These are phyloP conservation scores for Hyphodiscus hymeniophilus DNA, from an alignment of 495 filamentous ascomycete genomes.

Conservation along the genomic window DNA sequence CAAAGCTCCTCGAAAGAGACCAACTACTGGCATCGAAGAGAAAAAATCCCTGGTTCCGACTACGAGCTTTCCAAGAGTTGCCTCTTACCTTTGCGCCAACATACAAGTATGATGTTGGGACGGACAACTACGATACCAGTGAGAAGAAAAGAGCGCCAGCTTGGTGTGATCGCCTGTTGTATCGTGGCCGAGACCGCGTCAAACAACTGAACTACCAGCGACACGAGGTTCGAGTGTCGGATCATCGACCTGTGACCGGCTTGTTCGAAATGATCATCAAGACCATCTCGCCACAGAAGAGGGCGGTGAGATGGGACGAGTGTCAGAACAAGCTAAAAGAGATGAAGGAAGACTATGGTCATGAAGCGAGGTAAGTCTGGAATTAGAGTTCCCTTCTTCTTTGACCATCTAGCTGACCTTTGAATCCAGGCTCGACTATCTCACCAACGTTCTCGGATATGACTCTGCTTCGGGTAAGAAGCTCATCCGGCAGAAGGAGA, in stretches of 20 bases:
- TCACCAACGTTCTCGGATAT: conserved; percentile 17
- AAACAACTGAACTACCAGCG: conserved; percentile 81
- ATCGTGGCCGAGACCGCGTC: conserved; percentile 73
- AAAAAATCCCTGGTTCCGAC: conserved; percentile 79
- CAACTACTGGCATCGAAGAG: conserved; percentile 80
- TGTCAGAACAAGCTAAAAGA: conserved; percentile 66
- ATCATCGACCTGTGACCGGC: conserved; percentile 89
- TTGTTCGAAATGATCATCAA: conserved; percentile 75
- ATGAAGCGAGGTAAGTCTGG: conserved; percentile 21
- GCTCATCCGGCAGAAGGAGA: conserved; percentile 9
- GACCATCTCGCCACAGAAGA: conserved; percentile 57
- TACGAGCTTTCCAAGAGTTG: conserved; percentile 78
- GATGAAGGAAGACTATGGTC: conserved; percentile 42
- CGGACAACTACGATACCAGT: conserved; percentile 84
- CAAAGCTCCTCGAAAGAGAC: conserved; percentile 90
- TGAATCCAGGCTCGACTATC: conserved; percentile 15
- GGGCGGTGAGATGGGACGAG: conserved; percentile 55
- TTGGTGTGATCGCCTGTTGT: conserved; percentile 92
- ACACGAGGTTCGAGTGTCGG: conserved; percentile 82
- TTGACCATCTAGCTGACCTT: conserved; percentile 2
- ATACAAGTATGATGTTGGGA: conserved; percentile 97
- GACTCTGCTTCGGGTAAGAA: conserved; percentile 11
- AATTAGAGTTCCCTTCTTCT: not conserved
- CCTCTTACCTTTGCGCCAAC: conserved; percentile 89
- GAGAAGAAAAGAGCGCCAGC: conserved; percentile 95